Conservation (phyloP, 306 rosid species). For the Astragalus membranaceus region DNA sequence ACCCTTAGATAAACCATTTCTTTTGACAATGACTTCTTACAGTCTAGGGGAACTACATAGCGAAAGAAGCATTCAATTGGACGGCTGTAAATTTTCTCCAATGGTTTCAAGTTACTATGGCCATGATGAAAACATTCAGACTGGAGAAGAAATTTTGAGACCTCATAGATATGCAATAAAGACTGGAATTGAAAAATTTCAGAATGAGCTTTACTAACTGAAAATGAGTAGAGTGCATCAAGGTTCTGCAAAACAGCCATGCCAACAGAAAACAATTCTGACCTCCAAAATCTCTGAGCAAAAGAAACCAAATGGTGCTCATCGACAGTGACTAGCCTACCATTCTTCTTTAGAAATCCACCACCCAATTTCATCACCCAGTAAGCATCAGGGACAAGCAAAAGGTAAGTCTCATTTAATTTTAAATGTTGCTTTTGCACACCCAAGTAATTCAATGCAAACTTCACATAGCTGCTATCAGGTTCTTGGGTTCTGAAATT, state of each 20-base stretch:
- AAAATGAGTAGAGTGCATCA: constrained; percentile 26
- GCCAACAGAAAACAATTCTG: constrained; percentile 48
- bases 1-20: constrained; percentile 37
- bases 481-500: constrained; percentile 26
- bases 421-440: constrained; percentile 26
- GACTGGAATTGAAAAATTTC: constrained; percentile 21
- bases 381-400: constrained; percentile 50
- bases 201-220: neutral
- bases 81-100: constrained; percentile 5
- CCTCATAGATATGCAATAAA: constrained; percentile 39
- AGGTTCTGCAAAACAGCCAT: constrained; percentile 40
- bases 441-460: constrained; percentile 57
- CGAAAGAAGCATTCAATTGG: constrained; percentile 22
- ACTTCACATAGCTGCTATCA: constrained; percentile 21
- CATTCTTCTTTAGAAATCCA: constrained; percentile 24
- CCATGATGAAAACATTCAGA: constrained; percentile 15
- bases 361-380: constrained; percentile 44
- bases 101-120: neutral
- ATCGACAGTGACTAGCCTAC: constrained; percentile 34
- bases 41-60: constrained; percentile 36
- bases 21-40: constrained; percentile 25
- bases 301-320: constrained; percentile 26
- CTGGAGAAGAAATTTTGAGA: constrained; percentile 41
- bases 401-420: constrained; percentile 20
- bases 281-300: constrained; percentile 46